Conservation (phyloP, 805 yeast genomes). For the Monosporozyma aerobia region DNA sequence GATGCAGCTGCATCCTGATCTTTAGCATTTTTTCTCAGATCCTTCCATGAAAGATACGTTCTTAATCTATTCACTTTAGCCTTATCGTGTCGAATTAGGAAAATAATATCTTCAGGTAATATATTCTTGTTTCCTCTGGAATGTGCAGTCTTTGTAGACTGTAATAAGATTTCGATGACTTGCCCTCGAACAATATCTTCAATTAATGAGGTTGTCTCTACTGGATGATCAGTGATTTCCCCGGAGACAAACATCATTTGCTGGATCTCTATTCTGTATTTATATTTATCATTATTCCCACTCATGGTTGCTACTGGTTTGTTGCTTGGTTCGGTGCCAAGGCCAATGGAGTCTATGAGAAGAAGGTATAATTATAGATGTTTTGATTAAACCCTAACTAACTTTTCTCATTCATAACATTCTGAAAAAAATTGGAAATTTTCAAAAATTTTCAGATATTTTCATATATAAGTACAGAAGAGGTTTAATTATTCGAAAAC, state of each 20-base stretch:
- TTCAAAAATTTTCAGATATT: background rate
- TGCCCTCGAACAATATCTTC: conserved; percentile 95
- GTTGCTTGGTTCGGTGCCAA: background rate
- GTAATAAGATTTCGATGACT: conserved; percentile 75
- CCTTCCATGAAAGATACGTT: conserved; percentile 94
- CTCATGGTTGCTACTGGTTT: conserved; percentile 4
- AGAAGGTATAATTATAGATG: background rate
- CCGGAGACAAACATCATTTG: conserved; percentile 99
- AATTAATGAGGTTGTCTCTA: conserved; percentile 81
- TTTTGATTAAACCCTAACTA: background rate
- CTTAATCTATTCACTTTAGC: conserved; percentile 89
- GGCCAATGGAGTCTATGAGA: no score
- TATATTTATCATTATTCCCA: conserved; percentile 39
- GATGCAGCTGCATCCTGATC: conserved; percentile 54
- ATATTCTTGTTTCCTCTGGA: conserved; percentile 75
- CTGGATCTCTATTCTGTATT: conserved; percentile 87
- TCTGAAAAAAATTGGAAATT: background rate
- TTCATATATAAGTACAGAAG: background rate
- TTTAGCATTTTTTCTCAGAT: conserved; percentile 74
- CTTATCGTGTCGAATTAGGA: conserved; percentile 81
- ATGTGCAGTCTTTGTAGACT: conserved; percentile 70
- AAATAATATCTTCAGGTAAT: conserved; percentile 87
- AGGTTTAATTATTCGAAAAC: background rate
- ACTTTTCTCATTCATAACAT: background rate
- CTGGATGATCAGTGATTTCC: conserved; percentile 88